Conservation (phyloP, 495 filamentous ascomycete species). For the Neurospora sp. region DNA sequence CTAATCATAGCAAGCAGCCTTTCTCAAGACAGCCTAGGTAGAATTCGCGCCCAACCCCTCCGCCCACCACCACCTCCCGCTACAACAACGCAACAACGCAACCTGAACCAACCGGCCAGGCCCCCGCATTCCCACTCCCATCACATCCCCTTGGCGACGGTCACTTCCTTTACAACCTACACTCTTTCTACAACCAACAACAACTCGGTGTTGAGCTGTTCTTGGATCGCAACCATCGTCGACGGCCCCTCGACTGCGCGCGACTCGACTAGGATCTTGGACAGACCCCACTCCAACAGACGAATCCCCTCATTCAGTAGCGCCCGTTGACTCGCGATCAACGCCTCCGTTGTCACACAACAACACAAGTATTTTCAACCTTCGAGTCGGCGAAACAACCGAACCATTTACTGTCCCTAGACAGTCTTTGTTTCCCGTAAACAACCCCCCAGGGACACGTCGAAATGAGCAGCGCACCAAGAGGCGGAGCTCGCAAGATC, state of each 20-base stretch:
- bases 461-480: slow-evolving; percentile 23
- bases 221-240: background rate
- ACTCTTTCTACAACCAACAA: background rate
- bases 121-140: background rate
- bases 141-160: background rate
- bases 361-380: background rate
- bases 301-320: background rate
- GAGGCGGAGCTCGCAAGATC: slow-evolving; percentile 76
- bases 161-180: background rate
- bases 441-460: background rate
- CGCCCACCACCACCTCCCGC: background rate
- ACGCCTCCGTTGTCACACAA: background rate
- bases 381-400: background rate
- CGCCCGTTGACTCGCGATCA: background rate
- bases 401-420: background rate
- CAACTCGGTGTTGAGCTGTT: background rate
- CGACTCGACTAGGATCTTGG: background rate
- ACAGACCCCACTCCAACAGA: background rate
- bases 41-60: background rate
- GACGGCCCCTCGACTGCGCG: background rate
- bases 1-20: background rate
- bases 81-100: background rate
- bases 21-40: background rate
- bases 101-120: background rate
- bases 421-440: slow-evolving; percentile 11